Conservation (phyloP, 495 filamentous ascomycete genomes). For the Elasticomyces elasticus region DNA sequence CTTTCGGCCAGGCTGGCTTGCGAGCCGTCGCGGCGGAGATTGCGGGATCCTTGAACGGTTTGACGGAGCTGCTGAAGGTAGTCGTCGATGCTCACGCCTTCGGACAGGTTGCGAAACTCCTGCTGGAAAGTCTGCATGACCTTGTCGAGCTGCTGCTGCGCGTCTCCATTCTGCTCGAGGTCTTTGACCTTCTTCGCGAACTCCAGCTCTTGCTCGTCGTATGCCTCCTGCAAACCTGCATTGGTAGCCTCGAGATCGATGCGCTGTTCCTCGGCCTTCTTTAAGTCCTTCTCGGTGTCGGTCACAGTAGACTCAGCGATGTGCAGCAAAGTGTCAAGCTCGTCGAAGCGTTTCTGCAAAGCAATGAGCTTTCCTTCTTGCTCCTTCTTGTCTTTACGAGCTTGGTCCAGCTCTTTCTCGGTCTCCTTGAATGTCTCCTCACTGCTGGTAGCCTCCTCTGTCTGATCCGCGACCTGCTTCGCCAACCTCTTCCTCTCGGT, state of each 20-base stretch:
- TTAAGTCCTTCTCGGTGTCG: background rate
- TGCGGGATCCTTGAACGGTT: background rate
- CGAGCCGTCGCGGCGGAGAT: background rate
- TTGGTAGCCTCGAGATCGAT: background rate
- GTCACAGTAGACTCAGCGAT: background rate
- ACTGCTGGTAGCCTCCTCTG: background rate
- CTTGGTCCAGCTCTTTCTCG: background rate
- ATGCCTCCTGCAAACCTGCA: background rate
- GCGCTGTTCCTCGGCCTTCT: background rate
- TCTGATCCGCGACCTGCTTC: background rate
- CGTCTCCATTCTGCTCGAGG: background rate
- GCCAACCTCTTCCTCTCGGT: background rate
- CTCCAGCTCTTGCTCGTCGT: background rate
- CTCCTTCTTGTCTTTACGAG: background rate
- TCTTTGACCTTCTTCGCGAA: background rate
- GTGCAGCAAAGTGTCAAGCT: background rate
- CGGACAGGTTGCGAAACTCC: background rate
- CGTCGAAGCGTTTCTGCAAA: background rate
- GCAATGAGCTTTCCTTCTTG: background rate
- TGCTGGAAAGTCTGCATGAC: background rate
- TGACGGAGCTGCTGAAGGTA: background rate
- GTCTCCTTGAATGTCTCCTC: background rate
- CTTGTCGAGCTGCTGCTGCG: conserved; percentile 2
- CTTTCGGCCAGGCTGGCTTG: background rate
- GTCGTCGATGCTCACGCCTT: background rate